A percentile compares a stretch with the other conserved stretches of the same genome.
Evolutionary conservation across 352 stramenopile genomes (phyloP).

Genomic region (Globisporangium perplexum): DNA sequence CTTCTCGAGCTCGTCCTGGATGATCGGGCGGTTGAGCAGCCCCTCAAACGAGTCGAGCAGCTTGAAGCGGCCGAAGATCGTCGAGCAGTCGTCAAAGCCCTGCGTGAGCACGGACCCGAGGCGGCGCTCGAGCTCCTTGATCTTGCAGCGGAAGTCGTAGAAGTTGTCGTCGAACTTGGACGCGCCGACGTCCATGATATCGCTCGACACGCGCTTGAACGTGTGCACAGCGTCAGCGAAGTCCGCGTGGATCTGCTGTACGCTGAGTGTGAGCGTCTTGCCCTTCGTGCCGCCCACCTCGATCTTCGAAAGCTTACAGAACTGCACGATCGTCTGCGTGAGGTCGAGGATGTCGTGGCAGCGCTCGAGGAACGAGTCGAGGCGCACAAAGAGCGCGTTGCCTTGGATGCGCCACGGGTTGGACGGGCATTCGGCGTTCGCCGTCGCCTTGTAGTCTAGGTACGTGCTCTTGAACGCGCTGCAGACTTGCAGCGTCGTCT

Average conservation of each 20-base stretch:
- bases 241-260: constrained; percentile 95
- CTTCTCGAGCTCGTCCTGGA: constrained; percentile 96
- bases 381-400: constrained; percentile 95
- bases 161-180: constrained; percentile 98
- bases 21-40: constrained; percentile 93
- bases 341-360: constrained; percentile 98
- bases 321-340: constrained; percentile 97
- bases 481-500: constrained; percentile 92
- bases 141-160: constrained; percentile 95
- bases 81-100: constrained; percentile 96
- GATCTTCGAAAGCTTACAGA: constrained; percentile 97
- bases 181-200: constrained; percentile 97
- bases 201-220: constrained; percentile 95
- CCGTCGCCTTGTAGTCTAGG: constrained; percentile 97
- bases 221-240: constrained; percentile 93
- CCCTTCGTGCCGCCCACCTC: constrained; percentile 97
- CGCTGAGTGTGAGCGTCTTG: constrained; percentile 90
- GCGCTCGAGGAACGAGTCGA: constrained; percentile 97
- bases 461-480: constrained; percentile 97
- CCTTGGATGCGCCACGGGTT: constrained; percentile 98
- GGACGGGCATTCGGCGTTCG: constrained; percentile 94
- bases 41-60: constrained; percentile 96
- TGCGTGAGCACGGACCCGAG: constrained; percentile 95
- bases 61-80: constrained; percentile 97
- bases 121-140: constrained; percentile 97